phyloP scores from a whole-genome alignment of 805 yeast genomes.

The Hyphopichia homilentoma region DNA sequence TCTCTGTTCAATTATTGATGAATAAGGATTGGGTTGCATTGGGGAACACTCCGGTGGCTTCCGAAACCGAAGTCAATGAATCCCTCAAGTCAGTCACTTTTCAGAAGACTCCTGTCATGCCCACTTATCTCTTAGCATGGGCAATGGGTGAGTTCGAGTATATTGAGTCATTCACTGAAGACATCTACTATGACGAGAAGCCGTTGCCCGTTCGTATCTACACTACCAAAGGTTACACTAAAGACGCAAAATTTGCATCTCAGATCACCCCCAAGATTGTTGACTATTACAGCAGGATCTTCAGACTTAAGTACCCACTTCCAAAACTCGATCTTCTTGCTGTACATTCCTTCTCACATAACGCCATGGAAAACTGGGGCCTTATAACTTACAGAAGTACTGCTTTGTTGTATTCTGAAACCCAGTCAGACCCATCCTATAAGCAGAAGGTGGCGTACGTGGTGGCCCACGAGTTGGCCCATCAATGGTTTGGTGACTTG shows the following conservation, averaged over 20 bases:
- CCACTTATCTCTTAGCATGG: conserved; percentile 57
- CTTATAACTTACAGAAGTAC: conserved; percentile 64
- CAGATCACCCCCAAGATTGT: conserved; percentile 47
- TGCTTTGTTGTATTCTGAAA: conserved; percentile 43
- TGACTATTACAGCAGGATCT: conserved; percentile 45
- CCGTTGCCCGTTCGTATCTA: conserved; percentile 50
- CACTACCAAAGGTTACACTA: conserved; percentile 40
- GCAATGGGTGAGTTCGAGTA: conserved; percentile 55
- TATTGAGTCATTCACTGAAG: conserved; percentile 43
- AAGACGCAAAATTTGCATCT: conserved; percentile 47
- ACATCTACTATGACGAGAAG: conserved; percentile 30
- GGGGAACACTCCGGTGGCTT: conserved; percentile 44
- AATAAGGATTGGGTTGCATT: conserved; percentile 34
- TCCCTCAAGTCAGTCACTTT: conserved; percentile 29
- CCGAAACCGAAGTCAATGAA: conserved; percentile 2
- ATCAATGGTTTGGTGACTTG: conserved; percentile 88
- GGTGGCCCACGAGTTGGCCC: conserved; percentile 83
- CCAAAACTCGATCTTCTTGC: conserved; percentile 81
- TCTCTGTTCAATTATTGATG: conserved; percentile 41
- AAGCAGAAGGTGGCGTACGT: conserved; percentile 78
- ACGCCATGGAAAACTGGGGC: conserved; percentile 94
- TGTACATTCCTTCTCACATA: conserved; percentile 74
- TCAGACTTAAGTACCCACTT: conserved; percentile 60
- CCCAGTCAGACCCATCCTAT: conserved; percentile 45
- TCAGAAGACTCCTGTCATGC: conserved; percentile 50